phyloP scores from a whole-genome alignment of 1,139 yeast genomes.

The Geotrichum cucujoidarum region DNA sequence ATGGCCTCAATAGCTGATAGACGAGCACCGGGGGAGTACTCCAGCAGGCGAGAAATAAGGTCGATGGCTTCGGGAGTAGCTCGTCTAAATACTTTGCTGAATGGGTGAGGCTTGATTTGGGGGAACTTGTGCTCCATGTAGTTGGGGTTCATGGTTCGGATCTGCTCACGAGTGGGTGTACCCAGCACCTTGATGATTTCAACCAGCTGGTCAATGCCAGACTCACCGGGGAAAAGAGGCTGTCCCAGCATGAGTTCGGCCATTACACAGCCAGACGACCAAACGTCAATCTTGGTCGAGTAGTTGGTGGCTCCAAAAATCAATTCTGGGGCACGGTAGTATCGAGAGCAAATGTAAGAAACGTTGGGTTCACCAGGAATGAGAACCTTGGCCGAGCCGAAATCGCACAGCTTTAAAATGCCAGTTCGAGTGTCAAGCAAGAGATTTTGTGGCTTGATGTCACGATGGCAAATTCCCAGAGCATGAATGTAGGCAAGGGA shows the following conservation, averaged over 20 bases:
- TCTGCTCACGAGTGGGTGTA: conserved; percentile 90
- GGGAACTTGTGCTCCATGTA: conserved; percentile 98
- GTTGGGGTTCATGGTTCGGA: conserved; percentile 91
- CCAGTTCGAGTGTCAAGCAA: conserved; percentile 83
- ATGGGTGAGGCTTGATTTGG: conserved; percentile 89
- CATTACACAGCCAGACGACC: conserved; percentile 99
- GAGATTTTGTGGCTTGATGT: conserved; percentile 92
- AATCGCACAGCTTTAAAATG: conserved; percentile 88
- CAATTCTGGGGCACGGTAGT: conserved; percentile 91
- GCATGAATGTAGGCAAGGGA: conserved; percentile 90
- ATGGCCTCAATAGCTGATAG: conserved; percentile 65
- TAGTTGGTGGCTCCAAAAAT: conserved; percentile 88
- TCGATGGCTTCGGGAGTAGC: conserved; percentile 56
- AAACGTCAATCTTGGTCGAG: conserved; percentile 91
- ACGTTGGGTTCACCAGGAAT: conserved; percentile 94
- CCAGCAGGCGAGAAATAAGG: conserved; percentile 55
- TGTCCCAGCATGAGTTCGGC: conserved; percentile 93
- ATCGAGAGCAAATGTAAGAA: conserved; percentile 91
- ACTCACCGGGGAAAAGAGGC: conserved; percentile 95
- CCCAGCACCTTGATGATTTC: conserved; percentile 95
- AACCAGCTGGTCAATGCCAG: conserved; percentile 94
- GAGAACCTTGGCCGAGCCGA: conserved; percentile 95
- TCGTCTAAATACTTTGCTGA: conserved; percentile 74
- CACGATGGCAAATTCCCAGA: conserved; percentile 92
- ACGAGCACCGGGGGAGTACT: conserved; percentile 72